Evolutionary conservation across 768 basidiomycete species (phyloP).

Genomic region (Lactarius sanguifluus): DNA sequence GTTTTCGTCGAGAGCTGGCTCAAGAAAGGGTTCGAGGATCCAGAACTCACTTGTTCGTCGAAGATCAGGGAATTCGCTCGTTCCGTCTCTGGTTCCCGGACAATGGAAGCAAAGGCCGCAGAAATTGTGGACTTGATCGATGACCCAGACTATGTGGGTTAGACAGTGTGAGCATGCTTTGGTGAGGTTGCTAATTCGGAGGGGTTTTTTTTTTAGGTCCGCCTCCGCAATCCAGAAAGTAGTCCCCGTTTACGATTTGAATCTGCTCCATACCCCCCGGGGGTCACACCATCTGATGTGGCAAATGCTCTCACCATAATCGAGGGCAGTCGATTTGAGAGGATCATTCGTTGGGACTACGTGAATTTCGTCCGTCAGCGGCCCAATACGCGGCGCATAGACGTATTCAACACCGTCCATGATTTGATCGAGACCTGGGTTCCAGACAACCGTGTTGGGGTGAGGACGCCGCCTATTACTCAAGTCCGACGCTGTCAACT

Average conservation of each 20-base stretch:
- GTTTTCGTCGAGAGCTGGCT: slow-evolving; percentile 23
- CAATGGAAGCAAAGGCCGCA: slow-evolving; percentile 15
- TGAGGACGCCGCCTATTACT: background rate
- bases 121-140: slow-evolving; percentile 7
- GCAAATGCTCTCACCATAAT: slow-evolving; percentile 20
- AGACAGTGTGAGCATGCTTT: background rate
- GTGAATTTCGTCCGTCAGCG: slow-evolving; percentile 12
- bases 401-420: slow-evolving; percentile 16
- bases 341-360: slow-evolving; percentile 22
- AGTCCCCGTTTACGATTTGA: slow-evolving; percentile 1
- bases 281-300: background rate
- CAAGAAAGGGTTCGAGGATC: slow-evolving; percentile 20
- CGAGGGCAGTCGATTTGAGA: slow-evolving; percentile 22
- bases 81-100: slow-evolving; percentile 6
- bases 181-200: background rate
- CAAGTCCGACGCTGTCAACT: background rate
- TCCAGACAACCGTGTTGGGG: slow-evolving; percentile 5
- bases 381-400: slow-evolving; percentile 2
- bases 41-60: slow-evolving; percentile 7
- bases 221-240: slow-evolving; percentile 4
- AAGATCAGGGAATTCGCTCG: slow-evolving; percentile 12
- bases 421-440: slow-evolving; percentile 15
- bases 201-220: slow-evolving; percentile 8
- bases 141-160: slow-evolving; percentile 12
- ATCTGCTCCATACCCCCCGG: background rate